Evolutionary conservation across 768 basidiomycete species (phyloP), one percentile per base, ranked within the genome.

Genomic region (Boletus huronensis): DNA sequence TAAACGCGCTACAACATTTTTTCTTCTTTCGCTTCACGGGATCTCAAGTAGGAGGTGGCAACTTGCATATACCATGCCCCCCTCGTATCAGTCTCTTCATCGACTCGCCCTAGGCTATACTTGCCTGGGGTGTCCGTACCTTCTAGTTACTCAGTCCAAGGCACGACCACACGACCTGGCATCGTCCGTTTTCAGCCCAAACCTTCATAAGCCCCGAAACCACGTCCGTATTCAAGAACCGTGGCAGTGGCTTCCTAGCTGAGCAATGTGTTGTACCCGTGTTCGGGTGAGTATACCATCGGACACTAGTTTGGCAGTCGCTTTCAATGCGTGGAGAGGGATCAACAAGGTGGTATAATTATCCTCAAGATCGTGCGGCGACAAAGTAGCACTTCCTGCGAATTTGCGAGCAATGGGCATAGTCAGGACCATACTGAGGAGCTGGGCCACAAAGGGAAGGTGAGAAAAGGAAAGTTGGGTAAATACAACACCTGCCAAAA

Each of bases 401-500:
- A 19, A 16, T 4, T 31, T 13, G 16, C 3, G 23, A 11, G 26
- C 11, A n/a, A 6, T 11, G 13, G 16, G 28, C 29, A 11, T 7
- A 23, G 23, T 25, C 40, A 6, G 23, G 35, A 4, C 28, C 42
- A 7, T 10, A 5, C 38, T 5, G 7, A 21, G 28, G 32, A 41
- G 29, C 29, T 21, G 23, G 28, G 31, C 21, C 4, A 58, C 53
- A 52, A 62, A 38, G 48, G 48, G 38, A 52, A 47, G 11, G 29
- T 13, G 29, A 13, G 46, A 50, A 57, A 48, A 52, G 50, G 55
- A 58, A 57, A 41, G 42, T 35, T 5, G 8, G 42, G 47, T 14
- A 34, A 60, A 48, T 46, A 64, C 54, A 53, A 59, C 51, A 32
- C 46, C 28, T 50, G 17, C 58, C 48, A 34, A 58, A 58, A 35